Evolutionary conservation across 768 basidiomycete genomes (phyloP).

Genomic region (Boletus barrowsii): DNA sequence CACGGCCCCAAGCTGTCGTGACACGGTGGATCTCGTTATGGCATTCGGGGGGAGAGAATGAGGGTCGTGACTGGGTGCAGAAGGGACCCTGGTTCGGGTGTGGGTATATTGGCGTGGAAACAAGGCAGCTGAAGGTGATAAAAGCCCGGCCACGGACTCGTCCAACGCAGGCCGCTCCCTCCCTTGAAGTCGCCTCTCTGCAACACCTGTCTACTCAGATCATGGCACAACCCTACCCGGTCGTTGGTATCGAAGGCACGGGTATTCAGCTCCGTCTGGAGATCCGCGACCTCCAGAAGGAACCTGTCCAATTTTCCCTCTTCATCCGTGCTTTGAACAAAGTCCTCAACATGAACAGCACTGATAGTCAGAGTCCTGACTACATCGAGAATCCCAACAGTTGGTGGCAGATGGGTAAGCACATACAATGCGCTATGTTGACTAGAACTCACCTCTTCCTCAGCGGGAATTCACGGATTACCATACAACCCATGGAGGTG

Average conservation of each 20-base stretch:
- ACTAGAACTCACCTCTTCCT: background rate
- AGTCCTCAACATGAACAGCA: slow-evolving; percentile 1
- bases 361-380: background rate
- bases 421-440: background rate
- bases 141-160: background rate
- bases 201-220: background rate
- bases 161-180: background rate
- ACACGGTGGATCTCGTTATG: background rate
- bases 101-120: background rate
- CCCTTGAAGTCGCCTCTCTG: background rate
- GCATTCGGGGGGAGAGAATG: background rate
- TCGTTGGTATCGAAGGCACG: slow-evolving; percentile 1
- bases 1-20: background rate
- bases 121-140: background rate
- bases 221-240: slow-evolving; percentile 13
- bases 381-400: slow-evolving; percentile 17
- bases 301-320: slow-evolving; percentile 15
- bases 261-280: slow-evolving; percentile 16
- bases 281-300: slow-evolving; percentile 11
- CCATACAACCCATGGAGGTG: slow-evolving; percentile 14
- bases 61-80: no score
- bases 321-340: slow-evolving; percentile 15
- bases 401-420: slow-evolving; percentile 20
- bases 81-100: background rate
- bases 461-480: slow-evolving; percentile 18